Conservation (phyloP, 1,284 basidiomycete species). For the Cryptococcus amylolentus region DNA sequence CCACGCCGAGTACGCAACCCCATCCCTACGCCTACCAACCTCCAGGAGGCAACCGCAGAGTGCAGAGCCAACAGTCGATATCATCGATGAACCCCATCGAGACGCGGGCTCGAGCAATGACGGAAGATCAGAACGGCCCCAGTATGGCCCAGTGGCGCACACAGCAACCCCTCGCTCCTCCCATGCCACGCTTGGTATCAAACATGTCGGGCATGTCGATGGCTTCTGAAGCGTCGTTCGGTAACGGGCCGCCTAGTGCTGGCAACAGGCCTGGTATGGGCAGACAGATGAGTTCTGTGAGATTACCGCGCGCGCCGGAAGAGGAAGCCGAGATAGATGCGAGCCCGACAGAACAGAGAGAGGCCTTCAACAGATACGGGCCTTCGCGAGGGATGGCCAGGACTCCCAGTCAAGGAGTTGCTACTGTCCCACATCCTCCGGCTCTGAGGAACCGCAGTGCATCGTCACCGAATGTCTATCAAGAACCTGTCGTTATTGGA, state of each 20-base stretch:
- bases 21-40: slow-evolving; percentile 36
- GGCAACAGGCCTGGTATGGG: not conserved
- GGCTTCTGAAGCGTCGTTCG: slow-evolving; percentile 39
- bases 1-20: slow-evolving; percentile 53
- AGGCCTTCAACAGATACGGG: slow-evolving; percentile 19
- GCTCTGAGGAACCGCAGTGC: slow-evolving; percentile 50
- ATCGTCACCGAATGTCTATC: slow-evolving; percentile 53
- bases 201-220: slow-evolving; percentile 32
- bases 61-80: slow-evolving; percentile 57
- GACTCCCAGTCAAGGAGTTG: slow-evolving; percentile 28
- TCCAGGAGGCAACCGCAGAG: slow-evolving; percentile 53
- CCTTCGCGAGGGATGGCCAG: slow-evolving; percentile 35
- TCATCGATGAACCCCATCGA: slow-evolving; percentile 57
- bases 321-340: slow-evolving; percentile 14
- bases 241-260: slow-evolving; percentile 6
- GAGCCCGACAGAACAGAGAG: slow-evolving; percentile 13
- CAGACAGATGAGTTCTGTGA: slow-evolving; percentile 19
- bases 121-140: slow-evolving; percentile 66
- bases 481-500: slow-evolving; percentile 20
- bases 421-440: slow-evolving; percentile 31
- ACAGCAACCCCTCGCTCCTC: slow-evolving; percentile 54
- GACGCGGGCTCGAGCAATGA: slow-evolving; percentile 59
- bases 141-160: slow-evolving; percentile 64
- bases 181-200: slow-evolving; percentile 37
- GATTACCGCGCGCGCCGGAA: slow-evolving; percentile 29